Evolutionary conservation across 164 flowering plant species (phyloP).

Genomic region (Buxus sempervirens): DNA sequence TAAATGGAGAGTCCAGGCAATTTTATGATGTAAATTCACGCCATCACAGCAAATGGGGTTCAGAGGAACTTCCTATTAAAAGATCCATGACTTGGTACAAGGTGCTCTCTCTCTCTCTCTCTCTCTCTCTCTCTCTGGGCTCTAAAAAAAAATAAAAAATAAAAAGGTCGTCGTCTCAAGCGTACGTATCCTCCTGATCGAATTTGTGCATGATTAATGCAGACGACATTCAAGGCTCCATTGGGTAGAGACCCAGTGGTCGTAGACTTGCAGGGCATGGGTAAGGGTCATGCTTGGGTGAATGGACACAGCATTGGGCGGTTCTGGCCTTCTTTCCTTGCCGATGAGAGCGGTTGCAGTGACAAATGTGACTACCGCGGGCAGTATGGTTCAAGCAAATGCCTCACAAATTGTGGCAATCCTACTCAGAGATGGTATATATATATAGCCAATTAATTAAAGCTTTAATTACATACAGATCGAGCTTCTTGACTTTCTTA

Average conservation of each 20-base stretch:
- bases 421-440: constrained; percentile 68
- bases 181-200: too few relatives aligned
- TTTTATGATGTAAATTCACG: constrained; percentile 15
- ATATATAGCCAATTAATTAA: too few relatives aligned
- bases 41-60: constrained; percentile 25
- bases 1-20: constrained; percentile 34
- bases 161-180: too few relatives aligned
- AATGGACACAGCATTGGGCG: constrained; percentile 68
- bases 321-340: constrained; percentile 50
- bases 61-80: constrained; percentile 26
- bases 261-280: constrained; percentile 59
- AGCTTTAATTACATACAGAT: too few relatives aligned
- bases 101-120: constrained; percentile 26
- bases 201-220: background rate
- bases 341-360: constrained; percentile 39
- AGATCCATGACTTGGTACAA: constrained; percentile 64
- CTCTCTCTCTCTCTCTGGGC: too few relatives aligned
- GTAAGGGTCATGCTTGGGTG: constrained; percentile 79
- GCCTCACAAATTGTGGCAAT: constrained; percentile 45
- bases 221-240: constrained; percentile 68
- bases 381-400: constrained; percentile 33
- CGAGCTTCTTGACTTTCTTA: too few relatives aligned
- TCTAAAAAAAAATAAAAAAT: too few relatives aligned
- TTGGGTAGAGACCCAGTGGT: constrained; percentile 62
- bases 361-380: constrained; percentile 68